Conservation (phyloP, 495 filamentous ascomycete genomes). For the Haplographium delicatum region DNA sequence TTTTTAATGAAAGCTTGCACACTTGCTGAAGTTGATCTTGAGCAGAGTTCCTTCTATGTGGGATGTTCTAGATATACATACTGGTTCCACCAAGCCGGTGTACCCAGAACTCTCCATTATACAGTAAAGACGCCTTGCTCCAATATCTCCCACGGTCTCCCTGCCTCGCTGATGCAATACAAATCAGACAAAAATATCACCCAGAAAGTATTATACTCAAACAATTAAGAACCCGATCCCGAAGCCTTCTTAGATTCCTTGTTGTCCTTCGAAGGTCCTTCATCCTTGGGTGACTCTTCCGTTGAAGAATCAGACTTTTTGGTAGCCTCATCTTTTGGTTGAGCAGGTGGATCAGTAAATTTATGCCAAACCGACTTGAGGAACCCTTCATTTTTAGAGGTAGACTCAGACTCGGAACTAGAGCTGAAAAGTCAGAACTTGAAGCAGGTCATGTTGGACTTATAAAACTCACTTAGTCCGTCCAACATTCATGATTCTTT, state of each 20-base stretch:
- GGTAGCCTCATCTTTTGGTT: constrained; percentile 43
- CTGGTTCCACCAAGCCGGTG: neutral
- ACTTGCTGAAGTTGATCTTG: constrained; percentile 1
- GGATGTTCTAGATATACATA: constrained; percentile 14
- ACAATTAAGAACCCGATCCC: constrained; percentile 1
- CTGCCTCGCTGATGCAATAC: constrained; percentile 11
- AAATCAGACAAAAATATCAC: constrained; percentile 1
- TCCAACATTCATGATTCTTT: constrained; percentile 67
- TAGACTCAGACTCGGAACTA: constrained; percentile 19
- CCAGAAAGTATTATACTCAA: constrained; percentile 6
- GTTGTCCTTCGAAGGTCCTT: constrained; percentile 3
- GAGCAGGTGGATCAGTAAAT: constrained; percentile 72
- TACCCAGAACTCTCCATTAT: constrained; percentile 3
- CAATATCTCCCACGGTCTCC: constrained; percentile 9
- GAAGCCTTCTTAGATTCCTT: constrained; percentile 12
- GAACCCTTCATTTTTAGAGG: constrained; percentile 74
- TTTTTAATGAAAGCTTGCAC: neutral
- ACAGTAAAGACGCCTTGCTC: constrained; percentile 17
- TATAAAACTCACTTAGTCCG: constrained; percentile 11
- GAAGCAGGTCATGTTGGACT: neutral
- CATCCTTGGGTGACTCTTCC: constrained; percentile 21
- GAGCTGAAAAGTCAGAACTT: constrained; percentile 5
- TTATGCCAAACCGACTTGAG: constrained; percentile 86
- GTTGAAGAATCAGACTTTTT: constrained; percentile 27
- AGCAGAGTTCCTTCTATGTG: constrained; percentile 18